Base-by-base conservation (phyloP, 441 rosid genomes). In the Biscutella auriculata region DNA sequence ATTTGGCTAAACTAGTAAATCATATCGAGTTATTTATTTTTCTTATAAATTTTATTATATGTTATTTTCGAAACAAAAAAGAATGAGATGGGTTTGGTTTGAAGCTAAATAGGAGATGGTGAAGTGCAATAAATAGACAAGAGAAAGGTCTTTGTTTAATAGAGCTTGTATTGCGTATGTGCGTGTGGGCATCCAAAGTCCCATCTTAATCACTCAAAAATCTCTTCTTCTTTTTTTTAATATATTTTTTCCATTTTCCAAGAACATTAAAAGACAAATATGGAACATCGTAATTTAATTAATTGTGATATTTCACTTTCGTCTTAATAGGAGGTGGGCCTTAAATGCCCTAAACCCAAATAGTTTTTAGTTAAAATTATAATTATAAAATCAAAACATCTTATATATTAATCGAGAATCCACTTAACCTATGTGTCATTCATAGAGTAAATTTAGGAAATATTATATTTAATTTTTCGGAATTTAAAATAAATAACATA, bases 81-180 rank as follows among this genome's bases (percentile, higher is more conserved):
- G 27, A n/a, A n/a, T n/a, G n/a, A n/a, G n/a, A n/a, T n/a, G 42
- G 34, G 10, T 44, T 45, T 53, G 41, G 41, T 54, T 48, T 21
- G 49, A 47, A n/a, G 42, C 16, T 58, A 50, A 44, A 36, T 60
- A 56, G 56, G 50, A 52, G 71, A 60, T 53, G 56, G 43, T 16
- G 30, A 60, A 60, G 66, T 29, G 55, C 47, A 67, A 44, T 66
- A 59, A 60, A 66, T 66, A 52, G 33, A 46, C 27, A 47, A 41
- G 34, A 50, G 11, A 59, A 17, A 33, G 48, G 53, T 34, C 23
- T 59, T 52, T 61, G 60, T 66, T 66, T 6, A 52, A 28, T 59
- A 59, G 32, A n/a, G n/a, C n/a, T 49, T 41, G 48, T 21, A 9
- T 27, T n/a, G 28, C 29, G 9, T 17, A 5, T 10, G 36, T 44